Base-by-base conservation (phyloP, 306 rosid genomes). In the Trichosanthes truncata region DNA sequence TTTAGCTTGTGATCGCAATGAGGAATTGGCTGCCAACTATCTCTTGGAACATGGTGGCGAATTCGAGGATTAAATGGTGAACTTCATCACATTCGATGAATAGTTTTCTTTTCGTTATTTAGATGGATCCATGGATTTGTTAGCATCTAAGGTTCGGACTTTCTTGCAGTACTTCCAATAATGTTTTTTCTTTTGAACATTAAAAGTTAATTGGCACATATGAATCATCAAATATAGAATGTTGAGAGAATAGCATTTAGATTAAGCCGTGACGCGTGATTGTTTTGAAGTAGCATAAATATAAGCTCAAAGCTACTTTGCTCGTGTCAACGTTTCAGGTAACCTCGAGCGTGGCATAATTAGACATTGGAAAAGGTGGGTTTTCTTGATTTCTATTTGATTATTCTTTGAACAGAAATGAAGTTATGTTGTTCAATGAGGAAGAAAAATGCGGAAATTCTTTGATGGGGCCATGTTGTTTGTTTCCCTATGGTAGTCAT, bases 1-100 rank as follows among this genome's bases (percentile, higher is more conserved):
- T 87, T 90, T 95, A 87, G 97, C 98, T 14, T 91, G 98, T 38
- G 97, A 95, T 83, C 97, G 93, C 53, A 92, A 92, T 7, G 98
- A 95, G 84, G 93, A 95, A 84, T 77, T 95, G 89, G 97, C 98
- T 1, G 98, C 98, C 62, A 95, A 92, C 84, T 95, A 94, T 74
- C 78, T 94, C 46, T 80, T 94, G 89, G 97, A 94, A 81, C 86
- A 94, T 83, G 91, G 96, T 81, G 96, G 91, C 40, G 98, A 94
- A 84, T 94, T 87, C 48, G 96, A 92, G 79, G 97, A 92, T 86
- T 92, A 88, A 87, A 63, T 80, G 80, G 81, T 78, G 57, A 49
- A 53, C 61, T 66, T 38, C 76, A 69, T 69, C 52, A 21, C 76
- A 69, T 69, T 69, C n/a, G 55, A 69, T 41, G 76, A 69, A 43